Base-by-base conservation (phyloP, 2,329 filamentous ascomycete genomes). In the Biscogniauxia marginata region DNA sequence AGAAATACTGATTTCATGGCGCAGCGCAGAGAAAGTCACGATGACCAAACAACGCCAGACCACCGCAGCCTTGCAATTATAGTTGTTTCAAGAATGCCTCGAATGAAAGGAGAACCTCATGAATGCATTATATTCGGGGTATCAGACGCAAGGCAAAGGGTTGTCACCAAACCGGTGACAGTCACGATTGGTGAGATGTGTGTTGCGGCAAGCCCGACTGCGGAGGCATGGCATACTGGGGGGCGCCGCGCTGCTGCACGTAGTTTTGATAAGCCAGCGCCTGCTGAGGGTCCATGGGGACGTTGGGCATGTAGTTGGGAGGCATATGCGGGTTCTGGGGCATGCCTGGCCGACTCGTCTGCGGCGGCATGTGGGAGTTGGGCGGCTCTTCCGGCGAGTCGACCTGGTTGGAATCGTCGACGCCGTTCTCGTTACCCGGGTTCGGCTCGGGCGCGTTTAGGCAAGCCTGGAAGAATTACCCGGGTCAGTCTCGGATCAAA, bases 391-490 rank as follows among this genome's bases (percentile, higher is more conserved):
- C 95, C 53, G 93, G 93, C 1, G 93, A 96, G 64, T 97, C 92
- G 69, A 91, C 89, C 62, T 89, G 85, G 65, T 89, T 88, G 61
- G 80, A 76, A 63, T 89, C 88, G 63, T 93, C 89, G 60, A 90
- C 88, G 51, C 89, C 89, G 66, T 92, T 92, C 71, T 96, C 91
- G 68, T 86, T 87, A 69, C 90, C 90, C 30, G 86, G 84, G 21
- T 87, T 82, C 50, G 93, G 93, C 74, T 99, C 95, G 45, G 95
- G 95, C 19, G 95, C 95, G 74, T 99, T 99, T 59, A 99, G 78
- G 73, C 95, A 99, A 51, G 95, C 93, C 93, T 98, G 67, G 21
- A 58, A 63, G 54, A 39, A 50, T n/a, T 5, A 39, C 7, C 53
- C 3, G 51, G 24, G 71, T 78, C 65, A 79, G 75, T 60, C 60